Base-by-base conservation (phyloP, 495 filamentous ascomycete genomes). In the Aspergillus coremiiformis region DNA sequence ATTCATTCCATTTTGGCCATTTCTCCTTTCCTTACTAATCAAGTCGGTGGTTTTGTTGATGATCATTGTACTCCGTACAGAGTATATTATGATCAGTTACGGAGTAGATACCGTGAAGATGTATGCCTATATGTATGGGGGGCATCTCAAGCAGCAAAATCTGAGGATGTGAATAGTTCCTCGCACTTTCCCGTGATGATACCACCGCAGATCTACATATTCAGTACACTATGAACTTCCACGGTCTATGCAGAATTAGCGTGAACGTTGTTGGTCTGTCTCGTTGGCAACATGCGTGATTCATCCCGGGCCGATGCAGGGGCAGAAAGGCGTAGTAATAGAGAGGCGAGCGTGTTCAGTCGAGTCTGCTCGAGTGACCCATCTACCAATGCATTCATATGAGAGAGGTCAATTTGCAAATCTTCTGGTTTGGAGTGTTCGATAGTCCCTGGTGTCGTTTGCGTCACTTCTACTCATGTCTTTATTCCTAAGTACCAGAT, bases 1-100 rank as follows among this genome's bases (percentile, higher is more conserved):
- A 90, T 82, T n/a, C 67, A 76, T 44, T 76, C 76, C 52, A 89
- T 89, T 62, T 80, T 84, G 3, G 72, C 75, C 86, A 89, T 90
- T 51, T 14, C 52, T 33, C 0, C 21, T 33, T 15, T 2, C 4
- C 15, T n/a, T 4, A 5, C 5, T 5, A 12, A 15, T 4, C 12
- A n/a, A 15, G 5, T n/a, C 5, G 39, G 5, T 43, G 22, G 7
- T 22, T 11, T n/a, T 12, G 14, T 39, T n/a, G n/a, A 43, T 22
- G 11, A 43, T 6, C 1, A 22, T 4, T 29, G 10, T 22, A 15
- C 4, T 44, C 7, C 4, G 22, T 44, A 15, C 5, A 26, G 26
- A n/a, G 1, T 24, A 26, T 44, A 26, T 27, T 14, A 12, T 12
- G n/a, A 15, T 27, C 19, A 15, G 42, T n/a, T 27, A 27, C n/a